These are phyloP conservation scores for Euphrasia confusa DNA, from an alignment of 257 asterid species.

Conservation along the genomic window DNA sequence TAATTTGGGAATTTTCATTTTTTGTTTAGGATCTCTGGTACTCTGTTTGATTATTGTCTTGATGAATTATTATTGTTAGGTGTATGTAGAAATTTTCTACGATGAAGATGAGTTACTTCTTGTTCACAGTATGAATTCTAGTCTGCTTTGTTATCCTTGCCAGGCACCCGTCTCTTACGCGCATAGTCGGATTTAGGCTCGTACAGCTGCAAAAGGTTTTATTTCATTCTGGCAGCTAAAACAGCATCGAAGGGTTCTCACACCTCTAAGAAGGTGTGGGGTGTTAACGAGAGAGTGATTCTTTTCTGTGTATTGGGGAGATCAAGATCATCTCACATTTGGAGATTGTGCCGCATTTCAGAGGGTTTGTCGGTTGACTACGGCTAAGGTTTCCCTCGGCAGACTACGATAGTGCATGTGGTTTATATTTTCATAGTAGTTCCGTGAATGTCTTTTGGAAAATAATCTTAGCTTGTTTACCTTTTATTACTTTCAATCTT, in stretches of 20 bases:
- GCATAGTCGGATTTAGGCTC: conserved; percentile 36
- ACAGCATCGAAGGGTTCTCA: conserved; percentile 57
- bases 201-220: conserved; percentile 39
- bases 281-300: conserved; percentile 49
- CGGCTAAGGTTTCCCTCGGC: conserved; percentile 65
- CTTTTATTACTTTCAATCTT: conserved; percentile 27
- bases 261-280: conserved; percentile 98
- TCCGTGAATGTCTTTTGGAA: conserved; percentile 24
- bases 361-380: conserved; percentile 86
- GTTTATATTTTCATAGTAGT: conserved; percentile 27
- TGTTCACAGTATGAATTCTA: conserved; percentile 20
- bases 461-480: conserved; percentile 28
- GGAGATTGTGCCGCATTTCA: conserved; percentile 96
- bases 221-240: conserved; percentile 97
- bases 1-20: too few relatives aligned
- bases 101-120: conserved; percentile 3
- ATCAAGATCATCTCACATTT: conserved; percentile 80
- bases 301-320: conserved; percentile 59
- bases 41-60: too few relatives aligned
- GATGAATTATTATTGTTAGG: too few relatives aligned
- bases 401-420: conserved; percentile 27
- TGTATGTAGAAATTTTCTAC: background rate
- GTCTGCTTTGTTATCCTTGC: conserved; percentile 14
- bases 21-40: too few relatives aligned
- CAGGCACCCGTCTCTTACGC: conserved; percentile 65